Evolutionary conservation across 306 rosid species (phyloP).

Genomic region (Casuarina cunninghamiana): DNA sequence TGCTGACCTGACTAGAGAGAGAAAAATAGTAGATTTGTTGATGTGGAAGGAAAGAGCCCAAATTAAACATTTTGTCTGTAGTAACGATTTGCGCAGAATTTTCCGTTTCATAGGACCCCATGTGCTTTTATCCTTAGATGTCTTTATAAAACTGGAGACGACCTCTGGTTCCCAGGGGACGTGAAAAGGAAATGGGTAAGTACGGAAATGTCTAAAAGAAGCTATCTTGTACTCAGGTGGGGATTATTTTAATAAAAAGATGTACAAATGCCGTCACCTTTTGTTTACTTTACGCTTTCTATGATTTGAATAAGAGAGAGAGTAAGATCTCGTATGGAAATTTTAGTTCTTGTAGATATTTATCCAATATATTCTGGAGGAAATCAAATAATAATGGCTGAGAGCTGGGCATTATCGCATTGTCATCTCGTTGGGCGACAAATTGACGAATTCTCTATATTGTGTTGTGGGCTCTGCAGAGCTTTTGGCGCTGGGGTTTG

Average conservation of each 20-base stretch:
- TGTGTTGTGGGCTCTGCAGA: constrained; percentile 63
- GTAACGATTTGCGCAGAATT: neutral
- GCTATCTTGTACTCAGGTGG: neutral
- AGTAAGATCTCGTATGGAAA: neutral
- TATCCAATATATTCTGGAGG: neutral
- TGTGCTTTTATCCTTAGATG: constrained; percentile 5
- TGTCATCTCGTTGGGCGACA: constrained; percentile 13
- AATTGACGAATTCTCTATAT: constrained; percentile 48
- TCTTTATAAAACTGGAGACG: neutral
- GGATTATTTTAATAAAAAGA: neutral
- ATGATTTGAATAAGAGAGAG: neutral
- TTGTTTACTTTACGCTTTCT: neutral
- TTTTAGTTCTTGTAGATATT: neutral
- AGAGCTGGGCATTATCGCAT: neutral
- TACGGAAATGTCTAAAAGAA: neutral
- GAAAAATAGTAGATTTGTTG: neutral
- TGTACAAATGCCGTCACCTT: neutral
- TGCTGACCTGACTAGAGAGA: neutral
- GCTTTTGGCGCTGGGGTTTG: constrained; percentile 41
- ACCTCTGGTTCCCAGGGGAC: constrained; percentile 1
- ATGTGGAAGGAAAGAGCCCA: neutral
- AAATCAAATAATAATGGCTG: neutral
- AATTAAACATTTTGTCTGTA: neutral
- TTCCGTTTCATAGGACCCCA: neutral
- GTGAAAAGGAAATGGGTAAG: neutral